A percentile compares a stretch with the other conserved stretches of the same genome.
Evolutionary conservation across 169 alveolate genomes (phyloP).

Genomic region (Cryptosporidium sp.): DNA sequence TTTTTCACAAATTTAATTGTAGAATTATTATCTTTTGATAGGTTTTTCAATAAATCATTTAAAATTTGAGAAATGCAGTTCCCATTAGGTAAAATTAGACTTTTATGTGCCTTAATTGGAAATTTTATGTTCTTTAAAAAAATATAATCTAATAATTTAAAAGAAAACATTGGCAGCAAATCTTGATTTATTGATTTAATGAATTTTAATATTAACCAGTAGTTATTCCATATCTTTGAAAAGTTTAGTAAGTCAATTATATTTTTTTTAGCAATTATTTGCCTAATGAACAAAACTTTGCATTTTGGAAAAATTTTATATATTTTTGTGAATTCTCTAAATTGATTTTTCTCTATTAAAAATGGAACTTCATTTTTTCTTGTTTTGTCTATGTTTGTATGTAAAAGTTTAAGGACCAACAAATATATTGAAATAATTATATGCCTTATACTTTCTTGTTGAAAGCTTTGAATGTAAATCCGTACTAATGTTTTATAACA

Average conservation of each 20-base stretch:
- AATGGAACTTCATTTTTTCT: background rate
- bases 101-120: background rate
- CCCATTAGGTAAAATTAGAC: background rate
- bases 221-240: slow-evolving; percentile 18
- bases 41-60: slow-evolving; percentile 13
- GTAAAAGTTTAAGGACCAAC: background rate
- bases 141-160: background rate
- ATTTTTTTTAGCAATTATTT: background rate
- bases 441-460: background rate
- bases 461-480: background rate
- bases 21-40: background rate
- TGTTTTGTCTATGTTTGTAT: background rate
- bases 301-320: background rate
- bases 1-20: slow-evolving; percentile 21
- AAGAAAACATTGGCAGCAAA: background rate
- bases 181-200: background rate
- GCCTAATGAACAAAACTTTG: background rate
- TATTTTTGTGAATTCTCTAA: background rate
- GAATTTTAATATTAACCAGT: slow-evolving; percentile 29
- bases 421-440: background rate
- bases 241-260: background rate
- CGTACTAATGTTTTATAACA: background rate
- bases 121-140: slow-evolving; percentile 23
- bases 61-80: slow-evolving; percentile 23
- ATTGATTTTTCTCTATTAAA: background rate